Conservation (phyloP, 2,329 filamentous ascomycete species). For the Nakataea oryzae region DNA sequence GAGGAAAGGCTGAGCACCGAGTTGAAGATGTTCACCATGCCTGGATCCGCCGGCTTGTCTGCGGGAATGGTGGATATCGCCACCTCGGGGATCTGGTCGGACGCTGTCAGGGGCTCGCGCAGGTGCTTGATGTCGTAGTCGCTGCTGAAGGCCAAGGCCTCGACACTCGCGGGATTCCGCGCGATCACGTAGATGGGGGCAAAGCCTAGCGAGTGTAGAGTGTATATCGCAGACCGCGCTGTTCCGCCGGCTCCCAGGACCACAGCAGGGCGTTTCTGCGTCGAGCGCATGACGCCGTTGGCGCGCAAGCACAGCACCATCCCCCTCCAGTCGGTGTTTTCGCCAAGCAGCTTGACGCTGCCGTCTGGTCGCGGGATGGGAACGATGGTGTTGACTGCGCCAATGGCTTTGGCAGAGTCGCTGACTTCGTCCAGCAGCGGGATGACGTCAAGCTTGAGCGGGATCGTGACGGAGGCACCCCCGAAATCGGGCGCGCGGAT, state of each 20-base stretch:
- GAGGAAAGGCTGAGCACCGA: slow-evolving; percentile 33
- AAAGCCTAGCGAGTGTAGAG: slow-evolving; percentile 74
- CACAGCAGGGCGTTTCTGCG: slow-evolving; percentile 46
- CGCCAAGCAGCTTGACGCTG: slow-evolving; percentile 56
- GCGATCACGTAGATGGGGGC: slow-evolving; percentile 80
- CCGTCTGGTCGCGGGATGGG: slow-evolving; percentile 28
- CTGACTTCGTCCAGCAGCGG: slow-evolving; percentile 70
- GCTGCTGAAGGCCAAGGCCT: slow-evolving; percentile 49
- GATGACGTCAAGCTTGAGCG: slow-evolving; percentile 84
- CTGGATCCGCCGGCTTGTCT: slow-evolving; percentile 67
- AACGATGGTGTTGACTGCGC: slow-evolving; percentile 90
- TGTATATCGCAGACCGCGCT: slow-evolving; percentile 81
- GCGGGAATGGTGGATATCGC: slow-evolving; percentile 88
- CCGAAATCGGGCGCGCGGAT: slow-evolving; percentile 70
- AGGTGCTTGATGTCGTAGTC: slow-evolving; percentile 63
- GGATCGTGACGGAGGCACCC: slow-evolving; percentile 91
- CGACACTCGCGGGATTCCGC: slow-evolving; percentile 59
- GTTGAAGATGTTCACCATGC: slow-evolving; percentile 55
- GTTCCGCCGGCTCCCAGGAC: slow-evolving; percentile 91
- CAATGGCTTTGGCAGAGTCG: slow-evolving; percentile 69
- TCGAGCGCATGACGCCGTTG: slow-evolving; percentile 43
- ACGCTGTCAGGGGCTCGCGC: slow-evolving; percentile 20
- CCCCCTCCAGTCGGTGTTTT: slow-evolving; percentile 93
- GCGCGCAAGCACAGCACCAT: slow-evolving; percentile 73
- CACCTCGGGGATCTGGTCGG: slow-evolving; percentile 43